Conservation (phyloP, 441 rosid genomes). For the Capsella rubella region DNA sequence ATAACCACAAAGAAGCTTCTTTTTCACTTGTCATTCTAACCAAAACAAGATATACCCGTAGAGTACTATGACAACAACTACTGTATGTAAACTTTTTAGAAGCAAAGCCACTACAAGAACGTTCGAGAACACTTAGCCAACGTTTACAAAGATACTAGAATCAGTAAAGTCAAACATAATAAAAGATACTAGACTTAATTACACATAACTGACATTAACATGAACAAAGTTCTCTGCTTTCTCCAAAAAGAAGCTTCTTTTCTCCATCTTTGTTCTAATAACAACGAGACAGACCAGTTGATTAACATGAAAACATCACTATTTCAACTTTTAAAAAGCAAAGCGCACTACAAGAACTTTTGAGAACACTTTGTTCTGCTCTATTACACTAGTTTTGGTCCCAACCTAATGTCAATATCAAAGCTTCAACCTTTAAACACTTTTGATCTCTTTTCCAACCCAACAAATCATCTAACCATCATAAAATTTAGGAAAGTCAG, state of each 20-base stretch:
- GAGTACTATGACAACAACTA: no score
- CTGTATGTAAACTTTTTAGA: background rate
- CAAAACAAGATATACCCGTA: no score
- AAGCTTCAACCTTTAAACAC: slow-evolving; percentile 20
- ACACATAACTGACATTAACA: no score
- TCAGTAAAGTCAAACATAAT: no score
- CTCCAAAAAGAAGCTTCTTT: background rate
- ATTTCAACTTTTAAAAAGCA: slow-evolving; percentile 6
- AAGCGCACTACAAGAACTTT: slow-evolving; percentile 60
- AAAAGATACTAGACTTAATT: no score
- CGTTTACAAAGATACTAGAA: no score
- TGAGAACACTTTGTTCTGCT: background rate
- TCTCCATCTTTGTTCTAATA: slow-evolving; percentile 3
- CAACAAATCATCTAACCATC: background rate
- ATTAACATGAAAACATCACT: slow-evolving; percentile 2
- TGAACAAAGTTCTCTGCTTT: no score
- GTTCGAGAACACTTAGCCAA: slow-evolving; percentile 31
- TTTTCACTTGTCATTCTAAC: background rate
- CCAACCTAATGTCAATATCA: slow-evolving; percentile 33
- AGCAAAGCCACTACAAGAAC: slow-evolving; percentile 56
- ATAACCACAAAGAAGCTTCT: background rate
- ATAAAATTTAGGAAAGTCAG: background rate
- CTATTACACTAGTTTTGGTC: slow-evolving; percentile 20
- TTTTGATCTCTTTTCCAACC: background rate
- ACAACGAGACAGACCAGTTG: background rate